These are phyloP conservation scores for Fusarium sterilihyphosum DNA, from an alignment of 2,329 filamentous ascomycete species.

Conservation along the genomic window DNA sequence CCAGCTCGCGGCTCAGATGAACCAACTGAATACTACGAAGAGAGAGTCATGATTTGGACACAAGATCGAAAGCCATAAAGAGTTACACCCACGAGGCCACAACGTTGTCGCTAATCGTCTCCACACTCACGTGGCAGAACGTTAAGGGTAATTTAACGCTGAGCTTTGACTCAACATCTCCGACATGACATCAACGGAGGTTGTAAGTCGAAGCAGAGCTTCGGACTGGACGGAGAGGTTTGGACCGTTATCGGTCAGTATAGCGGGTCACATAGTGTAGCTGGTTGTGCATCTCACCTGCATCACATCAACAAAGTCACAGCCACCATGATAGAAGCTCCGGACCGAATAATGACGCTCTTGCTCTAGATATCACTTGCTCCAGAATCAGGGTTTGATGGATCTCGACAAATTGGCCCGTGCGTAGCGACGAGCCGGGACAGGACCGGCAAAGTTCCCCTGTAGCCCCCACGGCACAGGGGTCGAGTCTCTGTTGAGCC, in stretches of 20 bases:
- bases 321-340: constrained; percentile 12
- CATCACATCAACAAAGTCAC: constrained; percentile 8
- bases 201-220: constrained; percentile 18
- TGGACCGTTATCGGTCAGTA: not conserved
- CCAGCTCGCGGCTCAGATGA: constrained; percentile 43
- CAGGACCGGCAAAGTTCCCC: constrained; percentile 30
- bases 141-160: not conserved
- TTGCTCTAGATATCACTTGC: constrained; percentile 15
- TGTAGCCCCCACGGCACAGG: constrained; percentile 35
- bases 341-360: constrained; percentile 35
- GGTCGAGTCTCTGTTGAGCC: constrained; percentile 25
- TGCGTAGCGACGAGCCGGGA: constrained; percentile 34
- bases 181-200: constrained; percentile 17
- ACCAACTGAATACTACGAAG: constrained; percentile 48
- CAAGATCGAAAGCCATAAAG: constrained; percentile 5
- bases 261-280: not conserved
- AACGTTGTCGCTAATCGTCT: constrained; percentile 27
- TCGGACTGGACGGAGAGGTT: not conserved
- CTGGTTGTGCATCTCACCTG: not conserved
- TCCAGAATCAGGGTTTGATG: constrained; percentile 19
- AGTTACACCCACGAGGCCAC: constrained; percentile 1
- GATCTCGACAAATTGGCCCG: constrained; percentile 34
- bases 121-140: constrained; percentile 41
- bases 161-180: constrained; percentile 7
- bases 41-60: constrained; percentile 48